Conservation (phyloP, 257 asterid genomes). For the Forsythia suspensa region DNA sequence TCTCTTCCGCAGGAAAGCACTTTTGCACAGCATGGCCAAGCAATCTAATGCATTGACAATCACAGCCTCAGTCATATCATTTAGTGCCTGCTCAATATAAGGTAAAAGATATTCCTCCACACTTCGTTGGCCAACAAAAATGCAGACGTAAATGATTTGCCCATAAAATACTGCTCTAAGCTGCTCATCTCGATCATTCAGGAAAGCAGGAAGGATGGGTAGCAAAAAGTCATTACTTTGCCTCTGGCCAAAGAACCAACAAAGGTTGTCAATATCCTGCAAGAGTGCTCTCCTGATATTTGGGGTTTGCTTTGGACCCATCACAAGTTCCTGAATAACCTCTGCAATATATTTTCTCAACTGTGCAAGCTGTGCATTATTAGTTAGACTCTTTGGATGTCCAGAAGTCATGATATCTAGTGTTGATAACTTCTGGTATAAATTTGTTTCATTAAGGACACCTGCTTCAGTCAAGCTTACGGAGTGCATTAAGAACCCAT, state of each 20-base stretch:
- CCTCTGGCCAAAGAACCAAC: conserved; percentile 99
- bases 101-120: conserved; percentile 99
- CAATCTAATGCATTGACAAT: conserved; percentile 93
- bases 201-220: conserved; percentile 98
- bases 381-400: conserved; percentile 49
- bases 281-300: conserved; percentile 96
- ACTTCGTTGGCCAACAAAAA: conserved; percentile 93
- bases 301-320: conserved; percentile 99
- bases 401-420: conserved; percentile 43
- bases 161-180: conserved; percentile 95
- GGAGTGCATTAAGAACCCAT: conserved; percentile 94
- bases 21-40: conserved; percentile 86
- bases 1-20: conserved; percentile 80
- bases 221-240: conserved; percentile 95
- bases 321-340: conserved; percentile 96
- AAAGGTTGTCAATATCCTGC: conserved; percentile 92
- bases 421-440: conserved; percentile 49
- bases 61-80: conserved; percentile 79
- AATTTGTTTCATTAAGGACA: conserved; percentile 75
- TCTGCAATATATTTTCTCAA: conserved; percentile 90
- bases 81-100: conserved; percentile 94
- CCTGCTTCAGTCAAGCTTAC: conserved; percentile 97
- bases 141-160: conserved; percentile 82
- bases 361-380: conserved; percentile 81
- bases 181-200: conserved; percentile 96